Base-by-base conservation (phyloP, 257 asterid genomes). In the Solanum etuberosum region DNA sequence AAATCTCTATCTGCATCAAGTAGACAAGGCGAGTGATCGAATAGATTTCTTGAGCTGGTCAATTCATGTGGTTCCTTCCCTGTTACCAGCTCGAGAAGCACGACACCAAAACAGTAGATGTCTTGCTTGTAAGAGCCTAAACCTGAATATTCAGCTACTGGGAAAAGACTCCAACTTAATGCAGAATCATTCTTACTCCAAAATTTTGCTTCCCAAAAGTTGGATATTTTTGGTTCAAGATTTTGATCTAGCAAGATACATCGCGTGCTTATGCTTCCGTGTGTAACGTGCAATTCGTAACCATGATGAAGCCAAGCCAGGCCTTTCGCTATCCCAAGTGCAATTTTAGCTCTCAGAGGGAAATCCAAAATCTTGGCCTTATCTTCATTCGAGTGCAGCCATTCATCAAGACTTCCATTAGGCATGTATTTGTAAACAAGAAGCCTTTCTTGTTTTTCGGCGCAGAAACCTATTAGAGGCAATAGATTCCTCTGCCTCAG, bases 391-490 rank as follows among this genome's bases (percentile, higher is more conserved):
- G 29, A 18, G 74, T 85, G 88, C 57, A 90, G 85, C 88, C 86
- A 86, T 38, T 89, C 88, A 48, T 86, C 71, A 23, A 91, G 89
- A 80, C 65, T 89, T 42, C 93, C 93, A 8, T 86, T 88, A 42
- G 87, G 7, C 90, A 91, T 89, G 89, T 81, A 89, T 35, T 88
- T 89, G 90, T 91, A 88, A 34, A 88, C 81, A 20, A 88, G 68
- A 84, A 87, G 37, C 3, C 34, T 87, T 8, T 86, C 77, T 25
- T 68, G 34, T 9, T 40, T 78, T 14, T 85, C 86, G 0, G 35
- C 38, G 12, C 91, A 88, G 65, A 89, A 91, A 31, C 90, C 89
- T 29, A 88, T 23, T 0, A 91, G 86, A 38, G 91, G 91, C 51
- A 88, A 84, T 57, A 91, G 5, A 3, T 86, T 86, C 7, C 59